These are phyloP conservation scores for Chamaecyparis obtusa DNA, from an alignment of 75 land plant genomes.

Conservation along the genomic window DNA sequence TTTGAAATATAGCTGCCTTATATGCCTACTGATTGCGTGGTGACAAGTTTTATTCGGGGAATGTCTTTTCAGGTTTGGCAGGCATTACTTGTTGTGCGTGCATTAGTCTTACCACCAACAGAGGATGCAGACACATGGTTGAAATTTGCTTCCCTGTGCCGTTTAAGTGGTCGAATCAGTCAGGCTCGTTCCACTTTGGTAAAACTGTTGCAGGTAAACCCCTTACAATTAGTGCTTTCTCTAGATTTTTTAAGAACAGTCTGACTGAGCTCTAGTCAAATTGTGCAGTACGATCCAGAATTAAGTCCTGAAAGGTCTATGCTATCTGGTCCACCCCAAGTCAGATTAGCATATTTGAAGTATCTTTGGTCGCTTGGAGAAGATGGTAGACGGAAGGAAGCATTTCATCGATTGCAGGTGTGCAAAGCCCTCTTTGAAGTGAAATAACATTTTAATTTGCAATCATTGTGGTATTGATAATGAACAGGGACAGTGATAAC, in stretches of 20 bases:
- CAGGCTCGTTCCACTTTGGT: conserved; percentile 88
- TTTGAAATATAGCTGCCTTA: background rate
- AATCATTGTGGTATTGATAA: background rate
- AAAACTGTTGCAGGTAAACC: conserved; percentile 81
- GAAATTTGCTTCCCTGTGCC: conserved; percentile 94
- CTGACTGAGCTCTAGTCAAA: background rate
- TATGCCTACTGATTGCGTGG: background rate
- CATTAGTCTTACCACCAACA: conserved; percentile 93
- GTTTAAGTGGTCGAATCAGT: conserved; percentile 82
- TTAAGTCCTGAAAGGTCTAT: conserved; percentile 33
- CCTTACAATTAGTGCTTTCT: background rate
- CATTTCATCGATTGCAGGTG: conserved; percentile 81
- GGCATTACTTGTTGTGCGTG: conserved; percentile 80
- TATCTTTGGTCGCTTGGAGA: conserved; percentile 95
- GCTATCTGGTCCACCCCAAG: conserved; percentile 75
- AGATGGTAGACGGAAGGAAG: conserved; percentile 69
- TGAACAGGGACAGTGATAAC: background rate
- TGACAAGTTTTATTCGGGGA: background rate
- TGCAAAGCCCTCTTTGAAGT: background rate
- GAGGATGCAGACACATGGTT: conserved; percentile 97
- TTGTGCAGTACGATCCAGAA: conserved; percentile 82
- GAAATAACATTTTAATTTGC: background rate
- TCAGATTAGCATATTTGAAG: conserved; percentile 84
- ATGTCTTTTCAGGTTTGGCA: conserved; percentile 84
- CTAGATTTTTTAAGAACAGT: background rate